phyloP scores from a whole-genome alignment of 768 basidiomycete genomes.

The Russula griseocarnosa region DNA sequence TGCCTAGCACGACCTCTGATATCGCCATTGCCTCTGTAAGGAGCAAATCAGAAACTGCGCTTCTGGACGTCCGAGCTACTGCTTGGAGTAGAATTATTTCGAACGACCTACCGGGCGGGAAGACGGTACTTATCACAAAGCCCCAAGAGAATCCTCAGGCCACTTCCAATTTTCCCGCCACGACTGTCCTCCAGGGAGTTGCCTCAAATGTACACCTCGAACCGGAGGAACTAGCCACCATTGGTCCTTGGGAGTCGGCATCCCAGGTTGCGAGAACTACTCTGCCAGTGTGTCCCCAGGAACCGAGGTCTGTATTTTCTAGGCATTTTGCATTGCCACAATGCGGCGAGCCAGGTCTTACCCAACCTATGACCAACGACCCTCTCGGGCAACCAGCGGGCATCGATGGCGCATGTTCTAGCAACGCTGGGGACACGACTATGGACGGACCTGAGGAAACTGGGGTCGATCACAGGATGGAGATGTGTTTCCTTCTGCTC shows the following conservation, averaged over 20 bases:
- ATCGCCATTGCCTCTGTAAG: constrained; percentile 4
- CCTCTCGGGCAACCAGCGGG: background rate
- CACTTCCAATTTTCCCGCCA: background rate
- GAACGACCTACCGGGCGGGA: background rate
- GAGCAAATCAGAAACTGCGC: constrained; percentile 33
- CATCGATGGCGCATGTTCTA: background rate
- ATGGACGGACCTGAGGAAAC: background rate
- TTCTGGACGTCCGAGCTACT: constrained; percentile 38
- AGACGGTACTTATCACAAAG: background rate
- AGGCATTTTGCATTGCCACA: constrained; percentile 17
- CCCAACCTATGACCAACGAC: background rate
- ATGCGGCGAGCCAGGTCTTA: background rate
- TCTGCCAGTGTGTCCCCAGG: background rate
- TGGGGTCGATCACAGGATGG: background rate
- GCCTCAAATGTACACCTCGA: background rate
- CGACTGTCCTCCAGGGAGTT: background rate
- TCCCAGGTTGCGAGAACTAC: constrained; percentile 40
- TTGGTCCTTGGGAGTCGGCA: constrained; percentile 53
- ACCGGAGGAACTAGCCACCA: constrained; percentile 30
- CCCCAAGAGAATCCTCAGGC: background rate
- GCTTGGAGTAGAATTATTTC: constrained; percentile 30
- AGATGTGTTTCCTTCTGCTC: background rate
- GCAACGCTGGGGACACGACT: background rate
- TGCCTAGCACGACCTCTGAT: constrained; percentile 27
- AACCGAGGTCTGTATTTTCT: background rate